phyloP scores from a whole-genome alignment of 805 yeast genomes.

The Zygosaccharomyces lentus region DNA sequence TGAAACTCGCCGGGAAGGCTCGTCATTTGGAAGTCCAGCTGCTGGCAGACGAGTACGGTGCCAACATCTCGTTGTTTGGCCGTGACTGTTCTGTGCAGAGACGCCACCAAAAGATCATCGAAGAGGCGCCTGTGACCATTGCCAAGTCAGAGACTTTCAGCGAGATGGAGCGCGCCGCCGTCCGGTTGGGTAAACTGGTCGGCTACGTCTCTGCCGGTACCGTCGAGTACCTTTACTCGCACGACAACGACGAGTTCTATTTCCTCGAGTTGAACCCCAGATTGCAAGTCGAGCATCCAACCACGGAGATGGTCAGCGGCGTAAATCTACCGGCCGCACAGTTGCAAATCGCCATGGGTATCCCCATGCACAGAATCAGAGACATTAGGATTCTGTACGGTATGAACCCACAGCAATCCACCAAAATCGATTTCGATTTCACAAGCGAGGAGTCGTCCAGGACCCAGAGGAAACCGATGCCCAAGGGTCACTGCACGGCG shows the following conservation, averaged over 20 bases:
- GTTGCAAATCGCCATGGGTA: constrained; percentile 98
- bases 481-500: constrained; percentile 98
- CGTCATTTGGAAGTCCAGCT: constrained; percentile 98
- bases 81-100: constrained; percentile 99
- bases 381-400: constrained; percentile 93
- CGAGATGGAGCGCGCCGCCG: constrained; percentile 96
- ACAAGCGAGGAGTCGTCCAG: constrained; percentile 62
- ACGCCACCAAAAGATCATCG: constrained; percentile 98
- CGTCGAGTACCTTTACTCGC: constrained; percentile 93
- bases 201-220: constrained; percentile 99
- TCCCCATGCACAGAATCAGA: constrained; percentile 89
- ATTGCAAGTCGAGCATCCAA: constrained; percentile 99
- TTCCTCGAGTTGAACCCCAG: constrained; percentile 97
- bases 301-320: constrained; percentile 99
- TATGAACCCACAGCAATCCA: constrained; percentile 88
- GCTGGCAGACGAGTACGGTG: constrained; percentile 97
- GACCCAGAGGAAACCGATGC: constrained; percentile 86
- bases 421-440: constrained; percentile 89
- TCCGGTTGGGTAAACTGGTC: constrained; percentile 90
- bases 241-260: constrained; percentile 90
- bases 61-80: constrained; percentile 94
- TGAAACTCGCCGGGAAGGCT: constrained; percentile 96
- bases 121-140: constrained; percentile 98
- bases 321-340: constrained; percentile 98
- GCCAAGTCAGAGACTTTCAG: constrained; percentile 83